Evolutionary conservation across 768 basidiomycete species (phyloP).

Genomic region (Tylopilus rubrobrunneus): DNA sequence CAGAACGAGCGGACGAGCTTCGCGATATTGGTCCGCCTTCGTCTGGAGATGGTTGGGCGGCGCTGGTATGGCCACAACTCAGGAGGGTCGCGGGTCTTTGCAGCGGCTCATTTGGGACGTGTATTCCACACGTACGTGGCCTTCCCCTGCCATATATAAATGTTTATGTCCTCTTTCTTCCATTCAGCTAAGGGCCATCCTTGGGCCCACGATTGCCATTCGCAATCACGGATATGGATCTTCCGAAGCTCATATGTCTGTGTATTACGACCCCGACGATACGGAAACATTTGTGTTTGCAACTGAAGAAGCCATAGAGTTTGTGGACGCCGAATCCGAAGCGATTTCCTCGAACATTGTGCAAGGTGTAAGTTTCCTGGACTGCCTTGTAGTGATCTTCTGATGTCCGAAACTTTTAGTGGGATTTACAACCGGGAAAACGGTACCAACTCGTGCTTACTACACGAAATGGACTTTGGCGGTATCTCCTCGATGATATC

Average conservation of each 20-base stretch:
- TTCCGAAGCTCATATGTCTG: slow-evolving; percentile 7
- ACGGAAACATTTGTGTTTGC: slow-evolving; percentile 9
- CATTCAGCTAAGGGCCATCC: slow-evolving; percentile 3
- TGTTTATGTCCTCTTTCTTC: not conserved
- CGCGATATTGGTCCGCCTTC: slow-evolving; percentile 11
- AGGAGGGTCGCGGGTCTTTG: slow-evolving; percentile 3
- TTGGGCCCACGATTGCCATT: slow-evolving; percentile 10
- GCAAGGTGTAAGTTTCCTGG: slow-evolving; percentile 2
- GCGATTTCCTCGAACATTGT: not conserved
- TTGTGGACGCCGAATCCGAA: not conserved
- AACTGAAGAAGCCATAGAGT: slow-evolving; percentile 8
- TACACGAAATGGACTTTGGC: slow-evolving; percentile 16
- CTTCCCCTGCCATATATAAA: not conserved
- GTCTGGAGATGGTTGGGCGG: slow-evolving; percentile 11
- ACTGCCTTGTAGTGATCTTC: not conserved
- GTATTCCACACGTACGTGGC: slow-evolving; percentile 4
- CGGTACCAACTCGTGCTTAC: slow-evolving; percentile 10
- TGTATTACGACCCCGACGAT: not conserved
- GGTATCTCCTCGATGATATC: slow-evolving; percentile 15
- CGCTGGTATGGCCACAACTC: slow-evolving; percentile 12
- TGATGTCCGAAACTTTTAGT: not conserved
- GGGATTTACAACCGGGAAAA: slow-evolving; percentile 6
- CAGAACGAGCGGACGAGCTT: slow-evolving; percentile 13
- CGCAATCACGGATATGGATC: slow-evolving; percentile 9
- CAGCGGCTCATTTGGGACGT: slow-evolving; percentile 13